Conservation (phyloP, 2,329 filamentous ascomycete species). For the Grosmannia huntii region DNA sequence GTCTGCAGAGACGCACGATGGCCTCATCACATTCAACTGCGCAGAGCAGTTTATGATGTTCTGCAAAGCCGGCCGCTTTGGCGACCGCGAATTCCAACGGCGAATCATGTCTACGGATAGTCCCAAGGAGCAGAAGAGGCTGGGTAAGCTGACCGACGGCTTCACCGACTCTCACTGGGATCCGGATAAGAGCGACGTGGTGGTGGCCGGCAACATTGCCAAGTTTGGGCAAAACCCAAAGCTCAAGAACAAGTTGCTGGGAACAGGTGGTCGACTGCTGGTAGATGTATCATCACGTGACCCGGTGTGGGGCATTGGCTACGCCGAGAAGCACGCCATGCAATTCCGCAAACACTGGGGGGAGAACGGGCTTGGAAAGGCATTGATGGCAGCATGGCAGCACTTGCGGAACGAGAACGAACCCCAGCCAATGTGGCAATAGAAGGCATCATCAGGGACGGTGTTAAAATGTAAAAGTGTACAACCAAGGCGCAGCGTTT, state of each 20-base stretch:
- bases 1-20: too few relatives aligned
- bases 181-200: constrained; percentile 24
- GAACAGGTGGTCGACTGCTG: constrained; percentile 45
- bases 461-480: too few relatives aligned
- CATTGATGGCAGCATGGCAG: constrained; percentile 41
- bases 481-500: too few relatives aligned
- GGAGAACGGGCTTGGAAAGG: constrained; percentile 49
- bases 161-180: neutral
- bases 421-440: too few relatives aligned
- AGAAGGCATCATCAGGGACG: too few relatives aligned
- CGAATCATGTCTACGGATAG: neutral
- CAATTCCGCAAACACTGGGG: constrained; percentile 41
- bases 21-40: constrained; percentile 20
- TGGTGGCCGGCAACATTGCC: constrained; percentile 45
- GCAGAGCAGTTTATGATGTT: constrained; percentile 29
- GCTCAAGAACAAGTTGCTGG: constrained; percentile 28
- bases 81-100: constrained; percentile 20
- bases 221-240: constrained; percentile 36
- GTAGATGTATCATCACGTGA: constrained; percentile 50
- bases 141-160: neutral
- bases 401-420: constrained; percentile 31
- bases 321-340: constrained; percentile 36
- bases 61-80: constrained; percentile 23
- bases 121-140: constrained; percentile 3
- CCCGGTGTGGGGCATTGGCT: constrained; percentile 52